Evolutionary conservation across 2,329 filamentous ascomycete genomes (phyloP).

Genomic region (Colletotrichum plurivorum): DNA sequence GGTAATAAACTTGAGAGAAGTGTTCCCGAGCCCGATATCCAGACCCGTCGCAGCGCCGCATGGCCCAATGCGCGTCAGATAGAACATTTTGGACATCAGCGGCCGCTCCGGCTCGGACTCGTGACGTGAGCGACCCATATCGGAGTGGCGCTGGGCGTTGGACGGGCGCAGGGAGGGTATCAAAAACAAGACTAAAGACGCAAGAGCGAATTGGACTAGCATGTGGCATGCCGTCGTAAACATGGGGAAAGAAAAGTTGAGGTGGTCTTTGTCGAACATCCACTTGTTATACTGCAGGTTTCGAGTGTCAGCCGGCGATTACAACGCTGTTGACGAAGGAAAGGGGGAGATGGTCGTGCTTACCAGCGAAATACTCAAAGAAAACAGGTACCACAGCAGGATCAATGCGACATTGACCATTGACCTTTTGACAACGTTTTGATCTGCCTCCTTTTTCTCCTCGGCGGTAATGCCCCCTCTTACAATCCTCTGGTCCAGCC

Average conservation of each 20-base stretch:
- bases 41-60: constrained; percentile 94
- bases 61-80: constrained; percentile 90
- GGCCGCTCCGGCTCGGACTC: constrained; percentile 68
- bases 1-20: constrained; percentile 94
- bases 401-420: constrained; percentile 87
- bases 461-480: constrained; percentile 74
- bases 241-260: constrained; percentile 94
- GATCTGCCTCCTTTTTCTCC: constrained; percentile 83
- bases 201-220: constrained; percentile 90
- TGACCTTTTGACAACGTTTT: constrained; percentile 77
- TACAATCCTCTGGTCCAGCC: constrained; percentile 78
- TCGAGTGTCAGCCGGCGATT: constrained; percentile 45
- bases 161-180: constrained; percentile 86
- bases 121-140: constrained; percentile 65
- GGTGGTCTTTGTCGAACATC: constrained; percentile 92
- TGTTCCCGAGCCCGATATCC: constrained; percentile 96
- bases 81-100: constrained; percentile 92
- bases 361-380: constrained; percentile 91
- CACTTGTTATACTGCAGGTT: constrained; percentile 93
- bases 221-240: constrained; percentile 97
- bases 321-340: constrained; percentile 18
- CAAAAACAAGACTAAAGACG: constrained; percentile 83
- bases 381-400: constrained; percentile 90
- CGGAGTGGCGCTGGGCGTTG: constrained; percentile 59
- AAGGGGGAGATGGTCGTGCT: constrained; percentile 51